Evolutionary conservation across 2,329 filamentous ascomycete genomes (phyloP), one percentile per base, ranked within the genome.

Genomic region (Magnaporthiopsis incrustans): DNA sequence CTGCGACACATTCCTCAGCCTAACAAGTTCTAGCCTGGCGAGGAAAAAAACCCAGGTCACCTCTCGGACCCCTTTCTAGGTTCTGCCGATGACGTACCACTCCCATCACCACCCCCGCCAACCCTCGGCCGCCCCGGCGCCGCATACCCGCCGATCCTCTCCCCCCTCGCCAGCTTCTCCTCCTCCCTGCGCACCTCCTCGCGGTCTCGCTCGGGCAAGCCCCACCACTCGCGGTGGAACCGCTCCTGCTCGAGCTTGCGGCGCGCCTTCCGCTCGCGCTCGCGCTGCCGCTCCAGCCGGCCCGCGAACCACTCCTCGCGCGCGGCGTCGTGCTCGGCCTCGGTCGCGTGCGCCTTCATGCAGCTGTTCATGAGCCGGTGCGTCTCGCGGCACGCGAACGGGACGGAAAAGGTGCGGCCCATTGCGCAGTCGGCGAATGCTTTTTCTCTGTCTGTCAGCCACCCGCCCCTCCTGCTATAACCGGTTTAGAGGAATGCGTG

Each of bases 401-500:
- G 89, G 65, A 95, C 90, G 64, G 89, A 92, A 70, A 98, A 85
- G 7, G 93, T 98, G 68, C 91, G 90, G 73, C 89, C 88, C 61
- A 89, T 83, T 63, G 93, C 93, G 82, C 95, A 99, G 69, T 89
- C 87, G 65, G 95, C 95, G 75, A 99, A 99, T 67, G 90, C 94
- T 97, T 70, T 63, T 57, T 58, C 30, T 5, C 15, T 11, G 26
- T 35, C 33, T 30, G 27, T 30, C 27, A 30, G 27, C 27, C 27
- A 30, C 27, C 27, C 27, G 5, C 27, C 3, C 27, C 27, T 5
- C 3, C 5, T 30, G 5, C 5, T 30, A 30, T 30, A 3, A 30
- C 5, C 5, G 27, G 3, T 30, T 30, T 30, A 5, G 27, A 5
- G 27, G 27, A 30, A 30, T 30, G 3, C 8, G 33, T 35, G 33